These are phyloP conservation scores for Penicillium sp. DNA, from an alignment of 2,329 filamentous ascomycete genomes.

Conservation along the genomic window DNA sequence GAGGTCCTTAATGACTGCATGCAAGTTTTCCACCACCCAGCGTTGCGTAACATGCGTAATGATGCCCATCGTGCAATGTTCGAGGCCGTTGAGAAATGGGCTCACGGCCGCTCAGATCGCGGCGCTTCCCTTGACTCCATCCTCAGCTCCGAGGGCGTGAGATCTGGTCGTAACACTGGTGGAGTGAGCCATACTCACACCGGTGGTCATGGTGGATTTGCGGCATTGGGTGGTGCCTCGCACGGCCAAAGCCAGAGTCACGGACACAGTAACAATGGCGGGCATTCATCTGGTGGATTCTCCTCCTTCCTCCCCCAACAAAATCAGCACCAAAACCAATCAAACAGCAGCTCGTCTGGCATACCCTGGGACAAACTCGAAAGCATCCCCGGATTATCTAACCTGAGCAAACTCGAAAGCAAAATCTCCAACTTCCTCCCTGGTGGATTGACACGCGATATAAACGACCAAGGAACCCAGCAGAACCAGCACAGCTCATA, in stretches of 20 bases:
- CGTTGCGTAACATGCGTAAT: conserved; percentile 68
- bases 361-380: conserved; percentile 25
- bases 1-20: conserved; percentile 80
- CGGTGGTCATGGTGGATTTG: conserved; percentile 24
- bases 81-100: conserved; percentile 78
- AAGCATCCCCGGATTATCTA: conserved; percentile 35
- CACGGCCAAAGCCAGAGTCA: conserved; percentile 19
- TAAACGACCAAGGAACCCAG: neutral
- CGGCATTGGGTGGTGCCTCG: conserved; percentile 22
- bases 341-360: conserved; percentile 16
- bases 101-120: conserved; percentile 64
- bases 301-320: conserved; percentile 21
- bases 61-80: conserved; percentile 90
- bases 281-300: conserved; percentile 15
- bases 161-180: conserved; percentile 66
- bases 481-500: neutral
- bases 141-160: conserved; percentile 81
- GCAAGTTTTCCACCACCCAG: conserved; percentile 86
- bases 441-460: conserved; percentile 18
- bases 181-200: conserved; percentile 35
- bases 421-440: conserved; percentile 31
- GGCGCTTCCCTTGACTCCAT: conserved; percentile 66
- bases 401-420: conserved; percentile 34
- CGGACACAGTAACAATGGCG: conserved; percentile 8
- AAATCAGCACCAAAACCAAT: conserved; percentile 10